Base-by-base conservation (phyloP, 1,139 yeast genomes). In the Suhomyces bribrorum region DNA sequence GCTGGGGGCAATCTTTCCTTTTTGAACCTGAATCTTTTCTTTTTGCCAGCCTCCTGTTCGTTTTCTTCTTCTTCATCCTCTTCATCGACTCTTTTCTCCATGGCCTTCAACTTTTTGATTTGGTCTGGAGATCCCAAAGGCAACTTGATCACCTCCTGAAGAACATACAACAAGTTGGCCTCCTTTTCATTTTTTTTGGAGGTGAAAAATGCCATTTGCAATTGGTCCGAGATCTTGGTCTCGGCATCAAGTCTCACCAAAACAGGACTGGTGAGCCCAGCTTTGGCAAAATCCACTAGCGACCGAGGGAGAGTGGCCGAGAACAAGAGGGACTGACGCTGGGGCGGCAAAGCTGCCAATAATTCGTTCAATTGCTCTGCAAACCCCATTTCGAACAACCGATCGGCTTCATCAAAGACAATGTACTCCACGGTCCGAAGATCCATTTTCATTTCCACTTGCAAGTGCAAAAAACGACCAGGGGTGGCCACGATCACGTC, bases 391-490 rank as follows among this genome's bases (percentile, higher is more conserved):
- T 94, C 99, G 57, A 94, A 94, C 52, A 94, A 75, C 56, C 97
- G 76, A 73, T 94, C 99, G 26, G 98, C 98, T 70, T 94, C 99
- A 67, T 94, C 99, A 60, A 92, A 94, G 1, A 90, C 96, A 37
- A 90, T 85, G 54, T 86, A 90, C 58, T 92, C 96, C 15, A 92
- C 79, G 3, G 89, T 76, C 49, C 77, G 78, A 60, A 94, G 73
- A 55, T 88, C 95, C 41, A 92, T 72, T 46, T 79, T 79, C 98
- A 94, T 94, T 66, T 94, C 98, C 26, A 90, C 92, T 60, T 90
- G 88, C 57, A 94, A 76, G 75, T 94, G 98, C 63, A 92, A 66
- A 56, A 94, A 92, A 62, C 99, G 77, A 62, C 99, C 99, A 0
- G 99, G 99, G 0, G 98, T 94, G 23, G 98, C 98, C 48, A 94